Evolutionary conservation across 495 filamentous ascomycete species (phyloP), one percentile per base, ranked within the genome.

Genomic region (Hypoxylon cercidicola): DNA sequence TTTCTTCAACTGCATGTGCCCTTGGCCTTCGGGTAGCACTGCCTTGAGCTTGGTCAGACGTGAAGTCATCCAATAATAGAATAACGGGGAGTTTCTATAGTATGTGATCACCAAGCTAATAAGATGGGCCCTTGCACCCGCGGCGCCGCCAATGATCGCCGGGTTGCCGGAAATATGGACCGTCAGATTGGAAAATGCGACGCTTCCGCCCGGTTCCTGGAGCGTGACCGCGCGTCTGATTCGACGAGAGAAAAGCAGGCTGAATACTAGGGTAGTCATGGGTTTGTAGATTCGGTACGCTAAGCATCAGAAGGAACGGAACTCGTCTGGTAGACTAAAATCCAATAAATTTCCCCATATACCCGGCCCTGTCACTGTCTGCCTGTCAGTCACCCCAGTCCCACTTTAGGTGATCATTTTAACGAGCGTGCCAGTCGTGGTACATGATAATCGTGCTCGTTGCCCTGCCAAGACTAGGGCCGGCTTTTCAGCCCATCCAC

Each of bases 111-210:
- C 47, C 16, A 46, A 37, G 61, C 54, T 43, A 44, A 50, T 30
- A 30, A 35, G 62, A 54, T 49, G 55, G n/a, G 30, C 5, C 16
- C 40, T 43, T 43, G 40, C 46, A 60, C 30, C 62, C 50, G 44
- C 28, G 46, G 11, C 52, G 9, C 45, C 46, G 56, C 23, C 20
- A 55, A 41, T 48, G 51, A 47, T 52, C 32, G 53, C 47, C 57
- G 64, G 64, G 52, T 21, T 53, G 47, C 57, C 64, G 64, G 64
- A 57, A 52, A 25, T 47, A 34, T 61, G 41, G 49, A 56, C 64
- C 64, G 58, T 55, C 34, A 58, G 58, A 57, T 57, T 52, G 30
- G 21, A 18, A 45, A 48, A 68, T 62, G 64, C 18, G 49, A 62
- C 64, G 21, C 48, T 45, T 32, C 15, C 7, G 21, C 58, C 64